Evolutionary conservation across 305 asterid genomes (phyloP).

Genomic region (Plantago coronopus): DNA sequence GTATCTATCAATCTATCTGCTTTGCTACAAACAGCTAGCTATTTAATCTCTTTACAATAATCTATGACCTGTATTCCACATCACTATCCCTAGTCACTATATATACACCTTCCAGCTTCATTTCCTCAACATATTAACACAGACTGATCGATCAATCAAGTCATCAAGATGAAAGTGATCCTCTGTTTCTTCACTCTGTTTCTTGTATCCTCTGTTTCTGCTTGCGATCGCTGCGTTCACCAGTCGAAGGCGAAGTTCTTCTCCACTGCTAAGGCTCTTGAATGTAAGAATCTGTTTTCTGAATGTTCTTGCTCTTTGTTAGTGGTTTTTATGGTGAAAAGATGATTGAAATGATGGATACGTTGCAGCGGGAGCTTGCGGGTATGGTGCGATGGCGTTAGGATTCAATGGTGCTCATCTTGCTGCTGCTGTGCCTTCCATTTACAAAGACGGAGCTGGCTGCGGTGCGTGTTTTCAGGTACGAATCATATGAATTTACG

Average conservation of each 20-base stretch:
- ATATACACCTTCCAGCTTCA: conserved; percentile 6
- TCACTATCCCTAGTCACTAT: conserved; percentile 7
- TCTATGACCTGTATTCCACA: conserved; percentile 30
- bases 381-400: conserved; percentile 59
- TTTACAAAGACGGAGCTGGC: conserved; percentile 66
- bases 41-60: not conserved
- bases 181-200: conserved; percentile 24
- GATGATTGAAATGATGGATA: not conserved
- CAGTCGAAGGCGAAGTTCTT: conserved; percentile 53
- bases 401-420: conserved; percentile 52
- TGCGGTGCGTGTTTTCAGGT: conserved; percentile 94
- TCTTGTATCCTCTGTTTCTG: conserved; percentile 40
- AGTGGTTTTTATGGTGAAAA: not conserved
- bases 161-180: conserved; percentile 10
- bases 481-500: too few species aligned
- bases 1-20: too few species aligned
- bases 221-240: conserved; percentile 70
- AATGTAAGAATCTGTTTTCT: conserved; percentile 39
- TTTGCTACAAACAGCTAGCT: not conserved
- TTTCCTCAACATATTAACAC: conserved; percentile 3
- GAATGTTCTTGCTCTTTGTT: too few species aligned
- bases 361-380: conserved; percentile 78
- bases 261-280: conserved; percentile 44
- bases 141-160: not conserved
- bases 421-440: conserved; percentile 62